Evolutionary conservation across 2,329 filamentous ascomycete species (phyloP).

Genomic region (Diaporthe sp.): DNA sequence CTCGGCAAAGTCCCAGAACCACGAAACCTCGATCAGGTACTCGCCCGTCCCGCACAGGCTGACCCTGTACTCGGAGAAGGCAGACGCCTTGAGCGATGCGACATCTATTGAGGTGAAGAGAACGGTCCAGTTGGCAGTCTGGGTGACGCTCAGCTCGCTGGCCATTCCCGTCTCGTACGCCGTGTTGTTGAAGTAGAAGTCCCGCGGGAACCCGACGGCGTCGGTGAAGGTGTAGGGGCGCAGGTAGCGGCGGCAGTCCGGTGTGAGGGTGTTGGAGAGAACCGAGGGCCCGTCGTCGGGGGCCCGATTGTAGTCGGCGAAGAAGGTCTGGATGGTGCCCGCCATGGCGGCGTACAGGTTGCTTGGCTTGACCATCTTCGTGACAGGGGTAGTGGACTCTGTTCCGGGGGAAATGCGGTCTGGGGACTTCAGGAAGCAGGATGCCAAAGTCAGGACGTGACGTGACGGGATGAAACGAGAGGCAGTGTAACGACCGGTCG

Average conservation of each 20-base stretch:
- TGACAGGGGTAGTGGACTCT: neutral
- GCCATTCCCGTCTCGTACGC: neutral
- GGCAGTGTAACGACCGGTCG: neutral
- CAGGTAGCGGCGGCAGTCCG: slow-evolving; percentile 5
- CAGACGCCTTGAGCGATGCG: neutral
- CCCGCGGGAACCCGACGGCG: neutral
- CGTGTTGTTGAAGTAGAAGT: slow-evolving; percentile 1
- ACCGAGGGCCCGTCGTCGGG: neutral
- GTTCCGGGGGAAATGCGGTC: neutral
- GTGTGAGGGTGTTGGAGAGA: slow-evolving; percentile 3
- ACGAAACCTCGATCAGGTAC: neutral
- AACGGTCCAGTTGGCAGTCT: slow-evolving; percentile 5
- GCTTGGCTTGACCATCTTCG: neutral
- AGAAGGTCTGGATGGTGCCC: neutral
- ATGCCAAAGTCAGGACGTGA: neutral
- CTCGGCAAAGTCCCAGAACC: slow-evolving; percentile 2
- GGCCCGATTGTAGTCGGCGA: neutral
- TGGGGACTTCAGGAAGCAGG: neutral
- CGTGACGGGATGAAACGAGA: neutral
- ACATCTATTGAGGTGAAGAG: neutral
- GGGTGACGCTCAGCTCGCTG: neutral
- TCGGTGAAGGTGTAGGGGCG: slow-evolving; percentile 3
- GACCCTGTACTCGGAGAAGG: neutral
- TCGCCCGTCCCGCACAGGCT: neutral
- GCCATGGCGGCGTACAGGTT: neutral